A percentile compares a stretch with the other conserved stretches of the same genome.
Conservation (phyloP, 306 rosid species). For the Urtica urens region DNA sequence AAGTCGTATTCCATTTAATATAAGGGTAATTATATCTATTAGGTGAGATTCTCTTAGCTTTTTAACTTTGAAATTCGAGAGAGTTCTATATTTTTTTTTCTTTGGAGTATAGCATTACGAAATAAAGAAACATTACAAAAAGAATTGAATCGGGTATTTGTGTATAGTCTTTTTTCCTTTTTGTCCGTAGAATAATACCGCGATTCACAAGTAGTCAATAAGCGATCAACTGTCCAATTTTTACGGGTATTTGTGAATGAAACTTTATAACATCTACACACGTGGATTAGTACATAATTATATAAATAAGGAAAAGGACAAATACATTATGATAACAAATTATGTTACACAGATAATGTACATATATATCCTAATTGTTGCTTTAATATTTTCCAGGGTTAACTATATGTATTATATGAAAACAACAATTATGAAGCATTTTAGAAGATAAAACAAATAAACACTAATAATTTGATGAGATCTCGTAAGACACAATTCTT, state of each 20-base stretch:
- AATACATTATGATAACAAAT: no score
- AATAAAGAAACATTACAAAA: not conserved
- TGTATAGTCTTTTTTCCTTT: conserved; percentile 14
- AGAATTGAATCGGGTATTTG: not conserved
- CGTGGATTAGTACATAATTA: no score
- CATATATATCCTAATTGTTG: no score
- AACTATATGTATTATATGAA: no score
- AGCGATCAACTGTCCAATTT: conserved; percentile 8
- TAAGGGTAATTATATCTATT: conserved; percentile 26
- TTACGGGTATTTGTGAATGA: not conserved
- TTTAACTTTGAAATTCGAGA: conserved; percentile 31
- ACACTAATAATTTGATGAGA: no score
- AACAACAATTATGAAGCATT: no score
- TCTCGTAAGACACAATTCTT: no score
- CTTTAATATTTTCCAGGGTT: no score
- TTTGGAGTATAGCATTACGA: conserved; percentile 17
- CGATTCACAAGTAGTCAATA: not conserved
- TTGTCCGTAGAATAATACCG: conserved; percentile 18
- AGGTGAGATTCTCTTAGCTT: conserved; percentile 44
- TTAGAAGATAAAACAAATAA: no score
- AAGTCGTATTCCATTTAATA: conserved; percentile 19
- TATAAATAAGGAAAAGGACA: no score
- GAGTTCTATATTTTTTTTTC: conserved; percentile 48
- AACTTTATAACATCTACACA: no score
- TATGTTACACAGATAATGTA: no score